These are phyloP conservation scores for Malus asiatica DNA, from an alignment of 306 rosid genomes.

Conservation along the genomic window DNA sequence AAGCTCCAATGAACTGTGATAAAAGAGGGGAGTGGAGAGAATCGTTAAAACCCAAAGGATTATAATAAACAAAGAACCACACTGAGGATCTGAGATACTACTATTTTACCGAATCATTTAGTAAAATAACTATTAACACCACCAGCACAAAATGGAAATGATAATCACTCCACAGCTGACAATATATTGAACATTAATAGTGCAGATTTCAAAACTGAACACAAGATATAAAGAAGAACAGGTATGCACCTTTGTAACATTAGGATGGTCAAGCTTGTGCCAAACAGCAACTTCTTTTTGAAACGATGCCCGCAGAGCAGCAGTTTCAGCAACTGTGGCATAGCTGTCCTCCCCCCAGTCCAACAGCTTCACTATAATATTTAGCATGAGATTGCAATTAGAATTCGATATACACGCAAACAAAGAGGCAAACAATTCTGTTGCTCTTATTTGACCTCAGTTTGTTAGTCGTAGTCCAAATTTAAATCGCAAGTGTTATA, in stretches of 20 bases:
- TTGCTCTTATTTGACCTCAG: not conserved
- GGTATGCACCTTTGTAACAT: slow-evolving; percentile 71
- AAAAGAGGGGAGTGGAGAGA: not conserved
- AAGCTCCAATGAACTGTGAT: slow-evolving; percentile 62
- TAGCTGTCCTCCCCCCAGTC: slow-evolving; percentile 97
- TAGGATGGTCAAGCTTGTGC: slow-evolving; percentile 94
- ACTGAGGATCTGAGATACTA: not conserved
- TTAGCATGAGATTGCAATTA: slow-evolving; percentile 22
- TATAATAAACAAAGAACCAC: not conserved
- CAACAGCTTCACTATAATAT: slow-evolving; percentile 77
- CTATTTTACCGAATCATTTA: not conserved
- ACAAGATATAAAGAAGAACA: slow-evolving; percentile 12
- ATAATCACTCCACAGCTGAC: not conserved
- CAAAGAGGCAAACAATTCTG: not conserved
- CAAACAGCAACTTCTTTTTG: slow-evolving; percentile 96
- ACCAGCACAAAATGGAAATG: not conserved
- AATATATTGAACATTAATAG: not conserved
- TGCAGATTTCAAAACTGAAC: not conserved
- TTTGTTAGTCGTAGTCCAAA: not conserved
- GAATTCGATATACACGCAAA: slow-evolving; percentile 14
- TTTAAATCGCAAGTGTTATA: not conserved
- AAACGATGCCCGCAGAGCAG: slow-evolving; percentile 82
- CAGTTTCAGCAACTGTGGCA: slow-evolving; percentile 62
- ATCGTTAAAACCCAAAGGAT: not conserved
- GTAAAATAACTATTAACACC: not conserved